Conservation (phyloP, 2,329 filamentous ascomycete genomes). For the Botrytis byssoidea region DNA sequence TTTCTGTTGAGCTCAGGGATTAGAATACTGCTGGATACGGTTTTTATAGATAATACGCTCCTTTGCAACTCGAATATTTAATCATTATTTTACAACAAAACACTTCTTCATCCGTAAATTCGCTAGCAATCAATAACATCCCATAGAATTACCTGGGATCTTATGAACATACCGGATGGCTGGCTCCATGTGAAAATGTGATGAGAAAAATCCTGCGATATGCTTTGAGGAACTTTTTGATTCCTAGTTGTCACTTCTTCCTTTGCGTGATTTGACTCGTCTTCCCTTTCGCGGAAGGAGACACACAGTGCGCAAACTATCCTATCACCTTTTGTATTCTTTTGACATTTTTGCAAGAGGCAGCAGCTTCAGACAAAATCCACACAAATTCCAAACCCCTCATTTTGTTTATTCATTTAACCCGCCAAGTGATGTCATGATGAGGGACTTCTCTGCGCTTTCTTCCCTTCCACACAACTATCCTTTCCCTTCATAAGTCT, state of each 20-base stretch:
- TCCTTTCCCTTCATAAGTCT: not conserved
- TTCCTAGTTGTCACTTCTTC: not conserved
- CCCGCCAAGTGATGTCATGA: not conserved
- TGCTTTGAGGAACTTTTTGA: not conserved
- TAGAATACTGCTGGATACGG: constrained; percentile 2
- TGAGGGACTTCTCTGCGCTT: not conserved
- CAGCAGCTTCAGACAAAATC: not conserved
- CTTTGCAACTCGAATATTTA: not conserved
- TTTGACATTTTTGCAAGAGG: not conserved
- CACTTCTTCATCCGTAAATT: not conserved
- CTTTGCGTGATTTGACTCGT: not conserved
- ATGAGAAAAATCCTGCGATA: not conserved
- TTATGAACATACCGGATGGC: too few species aligned
- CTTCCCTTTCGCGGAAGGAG: not conserved
- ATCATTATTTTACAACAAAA: constrained; percentile 1
- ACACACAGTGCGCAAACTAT: not conserved
- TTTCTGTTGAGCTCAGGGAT: constrained; percentile 1
- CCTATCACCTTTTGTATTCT: not conserved
- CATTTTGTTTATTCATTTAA: not conserved
- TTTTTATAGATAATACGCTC: constrained; percentile 10
- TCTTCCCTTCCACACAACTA: not conserved
- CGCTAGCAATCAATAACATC: not conserved
- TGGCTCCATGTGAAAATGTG: not conserved
- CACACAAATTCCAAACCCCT: not conserved
- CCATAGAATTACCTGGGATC: too few species aligned